phyloP scores from a whole-genome alignment of 2,329 filamentous ascomycete species.

The Chaetomium sp. region DNA sequence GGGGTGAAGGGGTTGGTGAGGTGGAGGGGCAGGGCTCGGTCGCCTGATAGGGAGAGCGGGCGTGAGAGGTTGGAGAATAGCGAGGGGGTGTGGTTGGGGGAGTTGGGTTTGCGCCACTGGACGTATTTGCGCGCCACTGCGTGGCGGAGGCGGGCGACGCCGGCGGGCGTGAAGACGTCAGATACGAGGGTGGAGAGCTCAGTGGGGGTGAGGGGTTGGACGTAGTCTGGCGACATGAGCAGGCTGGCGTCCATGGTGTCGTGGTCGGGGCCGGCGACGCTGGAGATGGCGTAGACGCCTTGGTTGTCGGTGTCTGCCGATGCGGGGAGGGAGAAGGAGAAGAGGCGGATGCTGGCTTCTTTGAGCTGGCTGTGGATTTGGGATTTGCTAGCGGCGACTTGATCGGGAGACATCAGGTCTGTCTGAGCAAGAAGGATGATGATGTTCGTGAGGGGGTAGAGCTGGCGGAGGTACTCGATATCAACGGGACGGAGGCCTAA shows the following conservation, averaged over 20 bases:
- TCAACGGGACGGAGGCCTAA: constrained; percentile 64
- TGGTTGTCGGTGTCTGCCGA: constrained; percentile 34
- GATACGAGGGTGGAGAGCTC: constrained; percentile 73
- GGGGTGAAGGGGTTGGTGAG: not conserved
- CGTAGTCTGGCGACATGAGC: constrained; percentile 88
- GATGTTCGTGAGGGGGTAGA: constrained; percentile 77
- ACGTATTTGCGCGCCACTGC: constrained; percentile 80
- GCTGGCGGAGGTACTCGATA: constrained; percentile 68
- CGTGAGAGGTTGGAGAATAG: constrained; percentile 26
- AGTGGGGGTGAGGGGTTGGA: constrained; percentile 75
- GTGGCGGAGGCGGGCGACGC: constrained; percentile 79
- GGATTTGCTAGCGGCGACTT: constrained; percentile 62
- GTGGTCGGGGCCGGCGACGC: constrained; percentile 67
- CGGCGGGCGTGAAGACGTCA: constrained; percentile 75
- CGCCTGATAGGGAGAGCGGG: constrained; percentile 14
- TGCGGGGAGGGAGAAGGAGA: constrained; percentile 60
- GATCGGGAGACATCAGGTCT: constrained; percentile 65
- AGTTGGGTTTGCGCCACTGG: constrained; percentile 59
- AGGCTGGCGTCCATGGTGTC: constrained; percentile 91
- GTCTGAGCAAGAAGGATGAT: constrained; percentile 79
- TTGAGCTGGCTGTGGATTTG: constrained; percentile 59
- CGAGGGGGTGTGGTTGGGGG: constrained; percentile 8
- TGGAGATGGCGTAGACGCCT: constrained; percentile 77
- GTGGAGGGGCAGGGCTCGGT: not conserved
- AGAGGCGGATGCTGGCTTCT: constrained; percentile 61